Evolutionary conservation across 768 basidiomycete species (phyloP), one percentile per base, ranked within the genome.

Genomic region (Lyophyllum atratum): DNA sequence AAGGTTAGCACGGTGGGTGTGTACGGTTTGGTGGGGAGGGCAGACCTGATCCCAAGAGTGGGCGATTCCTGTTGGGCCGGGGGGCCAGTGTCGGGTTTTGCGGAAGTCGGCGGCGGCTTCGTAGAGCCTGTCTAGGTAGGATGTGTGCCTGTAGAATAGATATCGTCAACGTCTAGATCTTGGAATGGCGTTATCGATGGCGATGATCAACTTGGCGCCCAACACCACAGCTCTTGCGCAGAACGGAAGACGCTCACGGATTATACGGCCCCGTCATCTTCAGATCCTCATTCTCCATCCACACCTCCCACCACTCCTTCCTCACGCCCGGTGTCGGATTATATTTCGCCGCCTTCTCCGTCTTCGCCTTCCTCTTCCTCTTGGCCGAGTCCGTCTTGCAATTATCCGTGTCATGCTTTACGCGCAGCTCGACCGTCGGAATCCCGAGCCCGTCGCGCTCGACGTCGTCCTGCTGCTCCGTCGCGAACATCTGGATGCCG

Each of bases 371-470:
- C 64, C 75, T 77, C 65, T 74, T 83, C 68, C 82, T 76, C 54
- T 77, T 79, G 26, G n/a, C n/a, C n/a, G 80, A 76, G 57, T 80
- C 80, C 46, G 82, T 84, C 70, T 85, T 86, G 56, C 82, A 81
- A 53, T 70, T 67, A 54, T 88, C 86, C 4, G 76, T 79, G 1
- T 66, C 59, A 62, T 92, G 90, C 49, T 77, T 80, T 31, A 74
- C 71, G 26, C 69, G 68, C 54, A 90, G 71, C 34, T 74, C 66
- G 22, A 92, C 72, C 12, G 92, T 92, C 0, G 85, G 84, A 51
- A 91, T 82, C 10, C 87, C 89, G 1, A 81, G 66, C 0, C 80
- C 82, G 65, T 93, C 91, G 49, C 82, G 71, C 70, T 93, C 90
- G 29, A 72, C 67, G n/a, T 79, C 83, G 10, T 79, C 75, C n/a